Evolutionary conservation across 2,329 filamentous ascomycete genomes (phyloP), one percentile per base, ranked within the genome.

Genomic region (Fusarium dimerum): DNA sequence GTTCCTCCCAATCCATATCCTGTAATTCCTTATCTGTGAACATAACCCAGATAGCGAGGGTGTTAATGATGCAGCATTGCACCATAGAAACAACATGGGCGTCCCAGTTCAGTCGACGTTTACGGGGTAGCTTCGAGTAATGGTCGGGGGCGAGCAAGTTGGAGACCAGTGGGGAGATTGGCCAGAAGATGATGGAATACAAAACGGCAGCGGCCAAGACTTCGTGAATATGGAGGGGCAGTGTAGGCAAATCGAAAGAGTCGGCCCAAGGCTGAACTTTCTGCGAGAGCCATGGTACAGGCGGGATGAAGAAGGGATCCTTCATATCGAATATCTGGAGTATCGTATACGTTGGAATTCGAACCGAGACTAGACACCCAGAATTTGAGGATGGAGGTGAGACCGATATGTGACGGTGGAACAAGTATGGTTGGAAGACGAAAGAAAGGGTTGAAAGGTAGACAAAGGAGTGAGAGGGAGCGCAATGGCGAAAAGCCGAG

Each of bases 61-160:
- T 69, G 69, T 87, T 90, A 73, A 95, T 89, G 50, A 90, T 73
- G 32, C 79, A 76, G 68, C 85, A 87, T 78, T 95, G 90, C 50
- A 90, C 78, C 61, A 94, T 81, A n/a, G 88, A 92, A 32, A 94
- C 90, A 50, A 93, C 86, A 68, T 93, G 90, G 20, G 91, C 87
- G 69, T 95, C 85, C 90, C 90, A 94, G 77, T 89, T 94, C 56
- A 91, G 77, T 42, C 73, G 73, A 67, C 80, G 82, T 51, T 87
- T 89, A 50, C 81, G 79, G 26, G 76, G 73, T 45, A 84, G 82
- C 61, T 90, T 79, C 32, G 76, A 69, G 73, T 94, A 94, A 61
- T 82, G 78, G 43, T 76, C 63, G 3, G 87, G 83, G 58, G 88
- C 85, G 54, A 91, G 69, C 51, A 75, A 66, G 43, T 73, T 77